Base-by-base conservation (phyloP, 2,329 filamentous ascomycete genomes). In the Trichoderma breve region DNA sequence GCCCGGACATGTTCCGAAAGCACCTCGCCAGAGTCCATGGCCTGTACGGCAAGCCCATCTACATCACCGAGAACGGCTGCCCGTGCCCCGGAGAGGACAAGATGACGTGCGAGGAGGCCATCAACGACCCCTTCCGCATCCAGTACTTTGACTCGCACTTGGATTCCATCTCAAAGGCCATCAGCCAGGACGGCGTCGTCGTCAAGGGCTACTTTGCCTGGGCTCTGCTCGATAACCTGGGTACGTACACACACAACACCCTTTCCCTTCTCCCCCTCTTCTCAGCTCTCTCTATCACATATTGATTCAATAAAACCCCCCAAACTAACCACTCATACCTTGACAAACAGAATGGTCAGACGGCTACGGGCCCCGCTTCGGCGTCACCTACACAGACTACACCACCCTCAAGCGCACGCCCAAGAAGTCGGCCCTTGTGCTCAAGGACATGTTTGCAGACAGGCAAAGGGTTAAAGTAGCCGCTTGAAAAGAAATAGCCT, bases 61-160 rank as follows among this genome's bases (percentile, higher is more conserved):
- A 78, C 71, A 74, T 80, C 32, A 80, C 78, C 0, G 78, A 80
- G 73, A 80, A 80, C 58, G 79, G 79, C 3, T 83, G 81, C 61
- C 80, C 80, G 3, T 83, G 81, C 75, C 73, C 81, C 53, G 75
- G 80, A 12, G 75, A 80, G 74, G 76, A 81, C 18, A 74, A 76
- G 62, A 82, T 82, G 81, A 73, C 74, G 6, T 70, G 72, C 47
- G 73, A 74, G n/a, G 74, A 75, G 70, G 72, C 73, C 6, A 77
- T 84, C 0, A 71, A 82, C 12, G 82, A 84, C 70, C 73, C 71
- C 3, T 84, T 80, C 66, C 77, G 82, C 2, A 76, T 80, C 6
- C 72, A 76, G 11, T 84, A 84, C 60, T 82, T 84, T 65, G 74
- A 78, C 14, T 77, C 81, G 24, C 82, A 84, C 32, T 73, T 84